Conservation (phyloP, 768 basidiomycete genomes). For the Lepiota brunneoincarnata region DNA sequence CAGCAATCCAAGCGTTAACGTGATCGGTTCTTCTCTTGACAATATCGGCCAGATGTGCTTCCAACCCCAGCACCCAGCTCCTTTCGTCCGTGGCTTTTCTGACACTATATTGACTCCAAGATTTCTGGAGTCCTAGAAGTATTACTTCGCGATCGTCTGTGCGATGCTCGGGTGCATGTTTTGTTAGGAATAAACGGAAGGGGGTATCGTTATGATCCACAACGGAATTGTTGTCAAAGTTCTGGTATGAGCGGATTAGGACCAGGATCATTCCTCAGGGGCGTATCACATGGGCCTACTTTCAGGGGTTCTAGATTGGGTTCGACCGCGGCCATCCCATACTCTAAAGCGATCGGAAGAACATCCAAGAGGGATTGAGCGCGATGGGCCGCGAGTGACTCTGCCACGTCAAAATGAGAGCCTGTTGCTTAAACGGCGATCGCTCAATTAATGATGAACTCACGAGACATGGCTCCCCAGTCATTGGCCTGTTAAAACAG, state of each 20-base stretch:
- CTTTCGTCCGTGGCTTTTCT: constrained; percentile 36
- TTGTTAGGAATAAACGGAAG: constrained; percentile 29
- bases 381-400: constrained; percentile 47
- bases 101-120: constrained; percentile 27
- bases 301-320: constrained; percentile 49
- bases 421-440: too few relatives aligned
- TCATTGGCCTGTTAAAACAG: constrained; percentile 57
- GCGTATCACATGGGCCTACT: constrained; percentile 35
- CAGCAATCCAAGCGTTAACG: constrained; percentile 48
- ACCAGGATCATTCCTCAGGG: too few relatives aligned
- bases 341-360: constrained; percentile 47
- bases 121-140: constrained; percentile 20
- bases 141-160: constrained; percentile 20
- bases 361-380: constrained; percentile 37
- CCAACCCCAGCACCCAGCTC: constrained; percentile 39
- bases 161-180: constrained; percentile 10
- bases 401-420: constrained; percentile 24
- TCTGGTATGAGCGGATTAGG: constrained; percentile 34
- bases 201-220: constrained; percentile 36
- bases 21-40: constrained; percentile 42
- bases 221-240: constrained; percentile 46
- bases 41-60: constrained; percentile 33
- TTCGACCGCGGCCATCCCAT: constrained; percentile 43
- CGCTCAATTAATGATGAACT: constrained; percentile 21
- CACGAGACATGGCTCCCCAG: constrained; percentile 64